phyloP scores from a whole-genome alignment of 2,329 filamentous ascomycete species.

The Colletotrichum sublineola region DNA sequence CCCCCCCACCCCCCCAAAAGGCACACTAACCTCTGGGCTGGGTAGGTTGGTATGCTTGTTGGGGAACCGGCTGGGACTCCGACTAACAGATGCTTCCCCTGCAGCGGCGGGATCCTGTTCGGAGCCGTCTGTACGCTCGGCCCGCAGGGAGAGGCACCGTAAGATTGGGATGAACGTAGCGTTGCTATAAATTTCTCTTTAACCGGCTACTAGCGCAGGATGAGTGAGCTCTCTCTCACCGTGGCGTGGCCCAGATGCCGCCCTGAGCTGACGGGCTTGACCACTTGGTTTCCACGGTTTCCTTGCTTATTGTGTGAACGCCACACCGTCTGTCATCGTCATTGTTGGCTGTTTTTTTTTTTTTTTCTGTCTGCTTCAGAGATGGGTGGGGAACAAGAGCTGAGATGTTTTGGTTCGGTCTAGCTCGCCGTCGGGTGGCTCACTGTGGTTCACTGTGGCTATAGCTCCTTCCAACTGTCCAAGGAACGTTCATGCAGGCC shows the following conservation, averaged over 20 bases:
- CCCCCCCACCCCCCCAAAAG: neutral
- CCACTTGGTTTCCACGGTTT: slow-evolving; percentile 28
- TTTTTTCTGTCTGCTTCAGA: neutral
- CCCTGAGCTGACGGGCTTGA: slow-evolving; percentile 19
- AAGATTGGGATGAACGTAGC: slow-evolving; percentile 26
- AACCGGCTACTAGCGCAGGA: slow-evolving; percentile 30
- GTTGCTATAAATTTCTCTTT: slow-evolving; percentile 34
- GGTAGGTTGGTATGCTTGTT: neutral
- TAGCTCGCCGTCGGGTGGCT: neutral
- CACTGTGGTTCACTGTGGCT: slow-evolving; percentile 17
- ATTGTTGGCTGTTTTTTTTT: slow-evolving; percentile 6
- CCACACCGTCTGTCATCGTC: slow-evolving; percentile 7
- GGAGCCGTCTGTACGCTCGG: slow-evolving; percentile 29
- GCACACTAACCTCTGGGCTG: neutral
- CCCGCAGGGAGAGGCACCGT: slow-evolving; percentile 3
- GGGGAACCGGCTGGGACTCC: slow-evolving; percentile 16
- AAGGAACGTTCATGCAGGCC: slow-evolving; percentile 10
- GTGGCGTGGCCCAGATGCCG: slow-evolving; percentile 21
- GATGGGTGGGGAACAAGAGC: slow-evolving; percentile 7
- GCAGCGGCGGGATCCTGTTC: slow-evolving; percentile 7
- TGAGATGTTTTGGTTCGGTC: neutral
- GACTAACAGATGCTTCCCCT: slow-evolving; percentile 17
- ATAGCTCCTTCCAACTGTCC: slow-evolving; percentile 20
- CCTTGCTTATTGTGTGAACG: slow-evolving; percentile 3
- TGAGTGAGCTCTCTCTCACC: slow-evolving; percentile 22